A percentile compares a stretch with the other conserved stretches of the same genome.
phyloP scores from a whole-genome alignment of 345 rosid species.

The Eucalyptus sp. region DNA sequence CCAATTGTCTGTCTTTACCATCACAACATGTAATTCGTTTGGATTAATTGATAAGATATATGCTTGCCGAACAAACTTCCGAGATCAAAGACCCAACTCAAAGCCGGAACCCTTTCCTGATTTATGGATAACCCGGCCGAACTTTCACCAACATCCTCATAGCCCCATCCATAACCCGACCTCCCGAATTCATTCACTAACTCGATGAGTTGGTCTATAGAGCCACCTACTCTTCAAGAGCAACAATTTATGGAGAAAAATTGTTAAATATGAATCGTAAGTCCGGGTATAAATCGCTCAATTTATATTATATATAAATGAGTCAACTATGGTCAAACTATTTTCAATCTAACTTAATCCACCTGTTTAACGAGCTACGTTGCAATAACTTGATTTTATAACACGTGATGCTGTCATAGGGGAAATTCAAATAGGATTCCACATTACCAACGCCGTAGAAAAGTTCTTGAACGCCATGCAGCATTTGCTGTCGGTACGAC shows the following conservation, averaged over 20 bases:
- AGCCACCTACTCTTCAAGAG: neutral
- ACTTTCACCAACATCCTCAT: neutral
- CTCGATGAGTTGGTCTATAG: neutral
- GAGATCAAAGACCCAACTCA: neutral
- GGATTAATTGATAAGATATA: neutral
- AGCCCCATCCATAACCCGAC: neutral
- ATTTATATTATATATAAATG: rapidly evolving
- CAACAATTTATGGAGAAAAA: neutral
- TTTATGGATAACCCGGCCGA: neutral
- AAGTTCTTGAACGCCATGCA: neutral
- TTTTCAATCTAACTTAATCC: neutral
- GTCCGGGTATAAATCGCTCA: neutral
- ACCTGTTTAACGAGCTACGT: rapidly evolving
- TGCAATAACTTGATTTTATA: neutral
- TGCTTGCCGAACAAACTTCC: neutral
- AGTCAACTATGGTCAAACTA: rapidly evolving
- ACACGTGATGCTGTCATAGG: neutral
- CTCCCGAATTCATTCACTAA: neutral
- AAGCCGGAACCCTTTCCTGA: constrained; percentile 15
- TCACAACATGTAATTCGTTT: neutral
- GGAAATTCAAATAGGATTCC: neutral
- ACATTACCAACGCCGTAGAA: neutral
- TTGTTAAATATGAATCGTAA: too few relatives aligned
- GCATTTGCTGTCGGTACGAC: neutral
- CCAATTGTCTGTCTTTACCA: neutral